phyloP scores from a whole-genome alignment of 768 basidiomycete genomes.

The Chiua virens region DNA sequence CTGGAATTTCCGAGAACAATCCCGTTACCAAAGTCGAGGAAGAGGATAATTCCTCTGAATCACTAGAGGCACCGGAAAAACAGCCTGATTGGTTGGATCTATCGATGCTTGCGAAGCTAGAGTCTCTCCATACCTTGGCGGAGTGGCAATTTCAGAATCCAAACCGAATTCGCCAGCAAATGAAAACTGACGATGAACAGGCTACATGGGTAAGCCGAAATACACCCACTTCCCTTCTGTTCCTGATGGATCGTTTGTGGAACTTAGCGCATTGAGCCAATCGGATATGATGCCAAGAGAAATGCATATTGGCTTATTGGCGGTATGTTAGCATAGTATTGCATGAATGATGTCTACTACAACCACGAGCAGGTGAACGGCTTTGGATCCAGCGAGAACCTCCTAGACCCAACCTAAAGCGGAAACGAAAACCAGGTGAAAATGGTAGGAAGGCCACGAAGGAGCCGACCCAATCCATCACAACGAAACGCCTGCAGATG shows the following conservation, averaged over 20 bases:
- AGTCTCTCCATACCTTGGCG: slow-evolving; percentile 66
- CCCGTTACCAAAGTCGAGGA: slow-evolving; percentile 21
- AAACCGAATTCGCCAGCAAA: slow-evolving; percentile 61
- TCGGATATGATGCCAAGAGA: slow-evolving; percentile 76
- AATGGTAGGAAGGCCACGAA: slow-evolving; percentile 19
- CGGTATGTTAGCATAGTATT: slow-evolving; percentile 37
- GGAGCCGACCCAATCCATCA: slow-evolving; percentile 11
- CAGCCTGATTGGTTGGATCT: slow-evolving; percentile 71
- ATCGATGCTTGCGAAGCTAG: slow-evolving; percentile 68
- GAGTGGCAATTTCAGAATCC: slow-evolving; percentile 92
- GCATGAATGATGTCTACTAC: neutral
- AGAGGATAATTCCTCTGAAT: slow-evolving; percentile 16
- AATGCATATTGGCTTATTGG: slow-evolving; percentile 90
- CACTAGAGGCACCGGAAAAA: slow-evolving; percentile 33
- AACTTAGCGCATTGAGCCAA: slow-evolving; percentile 75
- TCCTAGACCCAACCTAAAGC: slow-evolving; percentile 47
- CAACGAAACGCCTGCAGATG: slow-evolving; percentile 28
- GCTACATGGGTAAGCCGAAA: slow-evolving; percentile 68
- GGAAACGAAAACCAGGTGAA: slow-evolving; percentile 38
- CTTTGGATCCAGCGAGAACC: slow-evolving; percentile 82
- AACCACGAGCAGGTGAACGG: slow-evolving; percentile 58
- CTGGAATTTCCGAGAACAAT: neutral
- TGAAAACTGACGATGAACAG: slow-evolving; percentile 78
- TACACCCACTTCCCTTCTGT: neutral
- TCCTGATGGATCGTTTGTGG: slow-evolving; percentile 1